Percentiles rank a stretch among this genome's conserved stretches.
These are phyloP conservation scores for Aspergillus sp. DNA, from an alignment of 2,329 filamentous ascomycete genomes.

Conservation along the genomic window DNA sequence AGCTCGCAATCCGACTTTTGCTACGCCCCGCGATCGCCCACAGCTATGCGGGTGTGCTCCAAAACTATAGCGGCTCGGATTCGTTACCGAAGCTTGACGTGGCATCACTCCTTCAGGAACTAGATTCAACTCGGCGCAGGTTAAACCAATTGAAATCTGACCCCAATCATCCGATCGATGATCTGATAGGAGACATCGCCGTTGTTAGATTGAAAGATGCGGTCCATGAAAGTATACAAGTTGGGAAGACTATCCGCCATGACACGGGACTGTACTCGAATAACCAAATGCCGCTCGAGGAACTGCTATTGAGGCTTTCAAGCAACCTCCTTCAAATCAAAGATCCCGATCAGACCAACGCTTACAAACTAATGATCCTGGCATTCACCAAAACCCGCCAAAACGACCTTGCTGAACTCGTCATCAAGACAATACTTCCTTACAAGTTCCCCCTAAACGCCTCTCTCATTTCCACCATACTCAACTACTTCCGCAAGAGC, in stretches of 20 bases:
- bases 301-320: conserved; percentile 41
- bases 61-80: conserved; percentile 37
- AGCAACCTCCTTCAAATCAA: conserved; percentile 40
- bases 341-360: conserved; percentile 42
- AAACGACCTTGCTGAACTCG: conserved; percentile 45
- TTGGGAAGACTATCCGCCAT: conserved; percentile 35
- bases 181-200: conserved; percentile 36
- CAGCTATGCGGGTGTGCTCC: conserved; percentile 39
- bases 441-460: conserved; percentile 42
- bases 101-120: conserved; percentile 37
- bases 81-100: conserved; percentile 36
- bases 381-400: conserved; percentile 44
- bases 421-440: conserved; percentile 43
- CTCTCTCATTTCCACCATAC: conserved; percentile 41
- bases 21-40: conserved; percentile 46
- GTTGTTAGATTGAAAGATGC: conserved; percentile 24
- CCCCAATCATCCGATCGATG: conserved; percentile 32
- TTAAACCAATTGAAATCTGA: conserved; percentile 36
- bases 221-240: conserved; percentile 23
- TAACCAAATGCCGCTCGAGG: conserved; percentile 38
- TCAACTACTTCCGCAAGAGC: conserved; percentile 45
- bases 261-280: conserved; percentile 36
- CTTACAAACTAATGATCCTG: conserved; percentile 41
- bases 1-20: conserved; percentile 45
- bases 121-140: conserved; percentile 38